These are phyloP conservation scores for Aspergillus sp. DNA, from an alignment of 2,329 filamentous ascomycete genomes.

Conservation along the genomic window DNA sequence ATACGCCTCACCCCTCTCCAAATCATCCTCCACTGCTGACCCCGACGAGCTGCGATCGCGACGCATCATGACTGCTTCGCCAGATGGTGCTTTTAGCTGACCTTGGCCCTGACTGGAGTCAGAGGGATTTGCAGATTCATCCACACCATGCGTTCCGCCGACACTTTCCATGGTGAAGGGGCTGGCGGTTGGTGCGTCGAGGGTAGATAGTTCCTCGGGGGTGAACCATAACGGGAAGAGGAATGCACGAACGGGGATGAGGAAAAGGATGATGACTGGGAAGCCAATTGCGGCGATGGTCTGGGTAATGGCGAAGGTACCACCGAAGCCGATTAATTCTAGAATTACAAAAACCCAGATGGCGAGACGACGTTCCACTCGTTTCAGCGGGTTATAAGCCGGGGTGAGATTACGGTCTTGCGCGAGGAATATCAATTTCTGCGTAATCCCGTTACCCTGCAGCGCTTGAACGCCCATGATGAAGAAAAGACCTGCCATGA, in stretches of 20 bases:
- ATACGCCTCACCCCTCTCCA: slow-evolving; percentile 38
- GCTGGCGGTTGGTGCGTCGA: slow-evolving; percentile 70
- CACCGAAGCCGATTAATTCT: slow-evolving; percentile 64
- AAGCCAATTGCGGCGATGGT: slow-evolving; percentile 78
- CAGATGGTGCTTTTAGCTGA: slow-evolving; percentile 7
- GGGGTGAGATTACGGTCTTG: slow-evolving; percentile 59
- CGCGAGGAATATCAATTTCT: slow-evolving; percentile 63
- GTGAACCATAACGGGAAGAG: slow-evolving; percentile 58
- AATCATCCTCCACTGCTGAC: slow-evolving; percentile 29
- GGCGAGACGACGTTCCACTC: slow-evolving; percentile 55
- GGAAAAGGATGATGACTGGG: slow-evolving; percentile 63
- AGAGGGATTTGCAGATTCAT: slow-evolving; percentile 11
- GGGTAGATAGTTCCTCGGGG: slow-evolving; percentile 51
- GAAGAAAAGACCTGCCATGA: slow-evolving; percentile 75
- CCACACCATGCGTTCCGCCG: slow-evolving; percentile 54
- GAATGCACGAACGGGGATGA: slow-evolving; percentile 60
- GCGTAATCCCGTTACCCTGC: slow-evolving; percentile 68
- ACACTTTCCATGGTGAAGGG: slow-evolving; percentile 70
- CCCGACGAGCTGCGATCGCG: slow-evolving; percentile 17
- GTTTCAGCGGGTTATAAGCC: slow-evolving; percentile 51
- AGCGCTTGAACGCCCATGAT: slow-evolving; percentile 77
- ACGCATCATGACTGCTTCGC: slow-evolving; percentile 13
- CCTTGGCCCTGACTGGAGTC: slow-evolving; percentile 1
- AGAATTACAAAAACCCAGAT: slow-evolving; percentile 65
- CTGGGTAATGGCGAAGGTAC: slow-evolving; percentile 76